Evolutionary conservation across 495 filamentous ascomycete species (phyloP).

Genomic region (Xylaria sp.): DNA sequence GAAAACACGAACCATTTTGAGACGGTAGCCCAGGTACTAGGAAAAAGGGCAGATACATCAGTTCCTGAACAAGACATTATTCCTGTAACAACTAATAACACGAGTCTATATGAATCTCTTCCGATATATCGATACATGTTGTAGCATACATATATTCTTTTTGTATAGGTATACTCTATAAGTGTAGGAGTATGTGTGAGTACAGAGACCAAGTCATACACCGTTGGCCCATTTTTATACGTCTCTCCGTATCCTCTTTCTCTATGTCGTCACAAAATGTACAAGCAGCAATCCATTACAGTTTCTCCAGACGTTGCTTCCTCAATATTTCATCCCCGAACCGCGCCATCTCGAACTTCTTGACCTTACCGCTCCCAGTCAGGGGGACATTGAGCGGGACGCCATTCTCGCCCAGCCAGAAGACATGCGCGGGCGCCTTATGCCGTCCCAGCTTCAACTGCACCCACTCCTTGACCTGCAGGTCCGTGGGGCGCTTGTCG

Average conservation of each 20-base stretch:
- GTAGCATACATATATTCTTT: not conserved
- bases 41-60: not conserved
- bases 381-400: slow-evolving; percentile 63
- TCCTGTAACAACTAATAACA: not conserved
- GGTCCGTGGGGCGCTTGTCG: slow-evolving; percentile 47
- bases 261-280: not conserved
- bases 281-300: slow-evolving; percentile 30
- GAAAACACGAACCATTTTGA: not conserved
- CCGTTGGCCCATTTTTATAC: not conserved
- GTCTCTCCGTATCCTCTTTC: not conserved
- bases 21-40: not conserved
- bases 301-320: slow-evolving; percentile 46
- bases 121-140: not conserved
- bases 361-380: slow-evolving; percentile 75
- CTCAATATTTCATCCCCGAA: slow-evolving; percentile 59
- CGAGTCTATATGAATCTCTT: not conserved
- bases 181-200: not conserved
- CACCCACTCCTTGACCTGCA: slow-evolving; percentile 66
- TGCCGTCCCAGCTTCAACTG: slow-evolving; percentile 67
- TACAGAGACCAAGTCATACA: not conserved
- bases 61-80: not conserved
- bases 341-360: slow-evolving; percentile 70
- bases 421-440: slow-evolving; percentile 70
- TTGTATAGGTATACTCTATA: not conserved
- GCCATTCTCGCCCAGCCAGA: slow-evolving; percentile 69